These are phyloP conservation scores for Stereocaulon alpinum DNA, from an alignment of 495 filamentous ascomycete species.

Conservation along the genomic window DNA sequence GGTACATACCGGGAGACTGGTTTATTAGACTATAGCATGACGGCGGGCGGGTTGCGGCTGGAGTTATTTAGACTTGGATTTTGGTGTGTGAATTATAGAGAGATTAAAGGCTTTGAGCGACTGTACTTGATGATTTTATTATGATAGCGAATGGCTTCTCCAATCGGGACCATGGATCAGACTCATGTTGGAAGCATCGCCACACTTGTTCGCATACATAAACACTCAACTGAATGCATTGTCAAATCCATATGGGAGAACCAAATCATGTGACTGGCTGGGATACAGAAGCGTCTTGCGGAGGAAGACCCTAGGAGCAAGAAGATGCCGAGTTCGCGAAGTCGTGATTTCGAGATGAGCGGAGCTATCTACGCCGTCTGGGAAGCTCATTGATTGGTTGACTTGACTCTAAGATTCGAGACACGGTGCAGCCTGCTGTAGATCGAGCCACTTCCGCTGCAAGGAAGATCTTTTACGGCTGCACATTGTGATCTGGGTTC, in stretches of 20 bases:
- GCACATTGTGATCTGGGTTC: neutral
- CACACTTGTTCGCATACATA: too few species aligned
- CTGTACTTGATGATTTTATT: neutral
- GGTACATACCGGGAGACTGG: slow-evolving; percentile 3
- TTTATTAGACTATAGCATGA: slow-evolving; percentile 3
- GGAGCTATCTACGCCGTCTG: neutral
- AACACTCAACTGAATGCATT: too few species aligned
- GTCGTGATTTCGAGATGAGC: too few species aligned
- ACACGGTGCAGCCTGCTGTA: neutral
- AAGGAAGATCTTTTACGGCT: neutral
- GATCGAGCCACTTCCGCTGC: neutral
- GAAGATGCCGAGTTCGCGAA: too few species aligned
- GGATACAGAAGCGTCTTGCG: too few species aligned
- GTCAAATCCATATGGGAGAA: too few species aligned
- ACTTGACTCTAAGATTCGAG: neutral
- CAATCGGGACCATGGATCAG: neutral
- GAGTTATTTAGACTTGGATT: neutral
- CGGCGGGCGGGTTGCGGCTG: neutral
- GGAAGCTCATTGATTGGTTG: neutral
- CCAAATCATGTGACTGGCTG: too few species aligned
- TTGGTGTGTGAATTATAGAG: neutral
- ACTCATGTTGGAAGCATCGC: too few species aligned
- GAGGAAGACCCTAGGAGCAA: too few species aligned
- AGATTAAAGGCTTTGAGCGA: neutral
- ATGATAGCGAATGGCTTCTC: neutral